phyloP scores from a whole-genome alignment of 345 rosid genomes.

The Capsella bursapastoris region DNA sequence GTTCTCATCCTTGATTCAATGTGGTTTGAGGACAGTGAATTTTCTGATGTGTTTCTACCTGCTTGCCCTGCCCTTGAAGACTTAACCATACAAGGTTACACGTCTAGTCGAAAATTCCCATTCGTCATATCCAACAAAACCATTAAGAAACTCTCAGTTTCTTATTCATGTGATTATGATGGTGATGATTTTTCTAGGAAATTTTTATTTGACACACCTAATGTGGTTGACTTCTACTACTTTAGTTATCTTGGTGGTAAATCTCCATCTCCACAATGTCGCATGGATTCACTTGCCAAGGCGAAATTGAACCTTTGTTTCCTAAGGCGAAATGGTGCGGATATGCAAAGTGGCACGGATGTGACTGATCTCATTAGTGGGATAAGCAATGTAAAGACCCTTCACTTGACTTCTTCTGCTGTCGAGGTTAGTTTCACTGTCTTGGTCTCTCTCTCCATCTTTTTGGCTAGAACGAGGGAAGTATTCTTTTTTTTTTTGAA shows the following conservation, averaged over 20 bases:
- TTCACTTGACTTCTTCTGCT: neutral
- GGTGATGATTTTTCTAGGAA: neutral
- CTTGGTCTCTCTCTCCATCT: too few species aligned
- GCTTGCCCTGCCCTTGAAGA: neutral
- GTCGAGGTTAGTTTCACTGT: neutral
- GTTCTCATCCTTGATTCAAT: neutral
- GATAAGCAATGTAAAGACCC: neutral
- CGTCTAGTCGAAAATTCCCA: neutral
- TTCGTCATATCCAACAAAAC: neutral
- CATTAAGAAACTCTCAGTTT: neutral
- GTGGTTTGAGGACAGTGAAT: neutral
- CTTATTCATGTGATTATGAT: neutral
- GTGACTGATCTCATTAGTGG: neutral
- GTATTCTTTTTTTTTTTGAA: too few species aligned
- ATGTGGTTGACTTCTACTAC: neutral
- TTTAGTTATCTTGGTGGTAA: accelerated
- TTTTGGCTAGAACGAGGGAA: too few species aligned
- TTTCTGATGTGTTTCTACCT: neutral
- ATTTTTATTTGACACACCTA: neutral
- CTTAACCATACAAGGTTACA: neutral
- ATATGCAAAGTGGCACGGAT: neutral
- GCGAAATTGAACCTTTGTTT: neutral
- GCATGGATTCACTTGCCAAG: neutral
- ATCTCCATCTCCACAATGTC: neutral
- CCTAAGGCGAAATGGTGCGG: too few species aligned